Evolutionary conservation across 2,329 filamentous ascomycete species (phyloP).

Genomic region (Bipolaris bicolor): DNA sequence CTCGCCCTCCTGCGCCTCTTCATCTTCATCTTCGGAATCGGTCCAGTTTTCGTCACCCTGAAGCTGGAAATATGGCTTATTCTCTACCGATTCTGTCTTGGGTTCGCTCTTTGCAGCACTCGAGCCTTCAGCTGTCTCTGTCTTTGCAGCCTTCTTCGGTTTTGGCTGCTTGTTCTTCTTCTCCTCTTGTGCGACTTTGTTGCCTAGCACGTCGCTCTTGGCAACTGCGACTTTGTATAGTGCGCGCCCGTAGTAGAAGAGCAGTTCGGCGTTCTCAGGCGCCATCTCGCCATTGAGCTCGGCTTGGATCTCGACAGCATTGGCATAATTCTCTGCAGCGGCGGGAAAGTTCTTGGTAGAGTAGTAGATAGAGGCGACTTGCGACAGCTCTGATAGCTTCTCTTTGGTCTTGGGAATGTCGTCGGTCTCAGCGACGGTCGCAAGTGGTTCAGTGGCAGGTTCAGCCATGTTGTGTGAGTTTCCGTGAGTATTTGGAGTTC

Average conservation of each 20-base stretch:
- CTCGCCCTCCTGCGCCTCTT: slow-evolving; percentile 59
- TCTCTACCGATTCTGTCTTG: slow-evolving; percentile 57
- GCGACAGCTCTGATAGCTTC: slow-evolving; percentile 76
- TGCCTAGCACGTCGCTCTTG: slow-evolving; percentile 93
- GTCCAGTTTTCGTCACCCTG: slow-evolving; percentile 89
- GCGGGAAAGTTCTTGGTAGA: slow-evolving; percentile 86
- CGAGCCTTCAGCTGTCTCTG: slow-evolving; percentile 46
- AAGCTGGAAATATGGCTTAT: slow-evolving; percentile 88
- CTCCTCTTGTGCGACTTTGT: slow-evolving; percentile 69
- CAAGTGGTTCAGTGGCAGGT: slow-evolving; percentile 25
- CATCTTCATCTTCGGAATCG: slow-evolving; percentile 76
- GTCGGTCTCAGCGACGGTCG: slow-evolving; percentile 27
- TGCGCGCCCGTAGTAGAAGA: slow-evolving; percentile 92
- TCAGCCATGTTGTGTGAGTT: slow-evolving; percentile 32
- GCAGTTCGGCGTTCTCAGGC: slow-evolving; percentile 87
- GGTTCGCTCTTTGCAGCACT: slow-evolving; percentile 46
- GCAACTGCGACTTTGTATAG: slow-evolving; percentile 92
- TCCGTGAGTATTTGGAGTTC: background rate
- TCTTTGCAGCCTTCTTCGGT: slow-evolving; percentile 54
- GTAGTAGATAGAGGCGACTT: slow-evolving; percentile 83
- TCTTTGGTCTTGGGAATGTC: slow-evolving; percentile 57
- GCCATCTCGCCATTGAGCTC: slow-evolving; percentile 91
- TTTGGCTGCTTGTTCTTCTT: slow-evolving; percentile 61
- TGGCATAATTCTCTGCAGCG: slow-evolving; percentile 85
- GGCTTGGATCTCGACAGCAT: slow-evolving; percentile 87